Conservation (phyloP, 1,284 basidiomycete genomes). For the Schizophyllum amplum region DNA sequence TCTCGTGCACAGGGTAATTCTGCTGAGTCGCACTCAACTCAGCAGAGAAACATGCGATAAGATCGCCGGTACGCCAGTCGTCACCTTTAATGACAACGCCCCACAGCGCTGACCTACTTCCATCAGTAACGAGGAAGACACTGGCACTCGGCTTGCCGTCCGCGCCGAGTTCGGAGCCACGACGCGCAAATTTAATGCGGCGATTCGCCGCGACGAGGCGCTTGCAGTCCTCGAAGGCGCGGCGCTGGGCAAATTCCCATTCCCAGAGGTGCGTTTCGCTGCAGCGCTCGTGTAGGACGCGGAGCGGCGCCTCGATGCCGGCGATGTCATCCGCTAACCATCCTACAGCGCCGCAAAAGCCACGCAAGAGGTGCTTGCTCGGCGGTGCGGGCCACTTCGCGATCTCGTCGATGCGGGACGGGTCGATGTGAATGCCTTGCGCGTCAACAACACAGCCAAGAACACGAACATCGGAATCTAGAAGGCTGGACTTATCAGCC, state of each 20-base stretch:
- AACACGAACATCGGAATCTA: too few species aligned
- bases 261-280: slow-evolving; percentile 9
- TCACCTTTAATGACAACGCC: slow-evolving; percentile 5
- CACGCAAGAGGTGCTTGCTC: too few species aligned
- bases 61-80: slow-evolving; percentile 8
- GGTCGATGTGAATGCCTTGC: too few species aligned
- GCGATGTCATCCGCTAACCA: slow-evolving; percentile 11
- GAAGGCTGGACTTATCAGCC: too few species aligned
- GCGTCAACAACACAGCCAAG: too few species aligned
- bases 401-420: too few species aligned
- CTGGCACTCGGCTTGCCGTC: background rate
- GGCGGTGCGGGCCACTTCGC: too few species aligned
- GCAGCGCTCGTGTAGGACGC: slow-evolving; percentile 12
- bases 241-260: slow-evolving; percentile 16
- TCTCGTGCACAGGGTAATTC: too few species aligned
- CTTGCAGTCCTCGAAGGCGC: slow-evolving; percentile 17
- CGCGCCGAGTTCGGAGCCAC: background rate
- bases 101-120: background rate
- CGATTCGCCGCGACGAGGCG: slow-evolving; percentile 2
- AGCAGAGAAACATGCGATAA: too few species aligned
- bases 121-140: slow-evolving; percentile 7
- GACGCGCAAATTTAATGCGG: background rate
- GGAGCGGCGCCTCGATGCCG: slow-evolving; percentile 13
- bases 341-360: too few species aligned
- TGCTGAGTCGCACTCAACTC: too few species aligned